Base-by-base conservation (phyloP, 208 protist species). In the Phytomonas francai region DNA sequence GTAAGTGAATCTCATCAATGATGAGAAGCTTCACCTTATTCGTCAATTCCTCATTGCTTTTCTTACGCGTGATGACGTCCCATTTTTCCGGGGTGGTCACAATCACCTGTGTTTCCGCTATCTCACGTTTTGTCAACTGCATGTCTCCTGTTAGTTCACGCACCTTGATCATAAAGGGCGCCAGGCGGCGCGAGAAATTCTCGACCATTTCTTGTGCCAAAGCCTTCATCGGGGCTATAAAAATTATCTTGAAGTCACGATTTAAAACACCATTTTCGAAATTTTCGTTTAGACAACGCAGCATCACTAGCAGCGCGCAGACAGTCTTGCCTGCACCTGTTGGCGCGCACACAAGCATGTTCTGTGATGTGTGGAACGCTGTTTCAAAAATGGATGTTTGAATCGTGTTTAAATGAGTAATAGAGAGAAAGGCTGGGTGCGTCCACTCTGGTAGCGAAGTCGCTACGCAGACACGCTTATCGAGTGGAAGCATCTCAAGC, bases 151-250 rank as follows among this genome's bases (percentile, higher is more conserved):
- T 99, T 42, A 99, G 88, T 80, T 99, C 98, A 57, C 88, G 76
- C 62, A 99, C 94, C 39, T 84, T 84, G 67, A 98, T 87, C 68
- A 91, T 84, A 64, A 95, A 94, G 5, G 92, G 88, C 5, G 87
- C 85, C 7, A 99, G 84, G 29, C 94, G 83, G 19, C 79, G 73
- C 32, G 77, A 84, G 68, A 99, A 99, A 69, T 98, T 99, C 29
- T 82, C 82, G 19, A 98, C 95, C 87, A 99, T 98, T 80, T 99
- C 98, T 64, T 92, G 72, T 60, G 98, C 99, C 3, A 99, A 86
- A 25, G 99, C 99, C 81, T 99, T 99, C 98, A 99, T 99, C n/a
- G 99, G 99, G 5, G 98, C 98, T 30, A 99, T 89, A 70, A 99
- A 99, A 36, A 99, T 91, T 19, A 99, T 99, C 78, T 99, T 99